Evolutionary conservation across 129 eudicot genomes (phyloP).

Genomic region (Helianthus annuus): HanXRQr2.0-SUNRISE NC_035443.2:188486025-188486524

Average conservation of each 20-base stretch:
- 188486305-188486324: conserved; percentile 31
- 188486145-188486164: conserved; percentile 74
- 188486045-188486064: conserved; percentile 17
- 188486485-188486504: background rate
- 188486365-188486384: background rate
- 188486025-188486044: background rate
- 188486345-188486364: background rate
- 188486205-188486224: conserved; percentile 84
- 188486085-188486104: background rate
- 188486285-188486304: conserved; percentile 36
- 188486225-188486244: conserved; percentile 77
- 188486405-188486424: too few species aligned
- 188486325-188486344: conserved; percentile 54
- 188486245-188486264: conserved; percentile 77
- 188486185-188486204: conserved; percentile 77
- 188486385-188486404: background rate
- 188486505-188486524: too few species aligned
- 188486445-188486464: background rate
- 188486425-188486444: background rate
- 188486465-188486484: background rate
- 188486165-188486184: conserved; percentile 76
- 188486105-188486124: conserved; percentile 21
- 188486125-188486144: conserved; percentile 71
- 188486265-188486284: conserved; percentile 61
- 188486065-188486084: too few species aligned